Conservation (phyloP, 257 asterid species). For the Datura wrightii region DNA sequence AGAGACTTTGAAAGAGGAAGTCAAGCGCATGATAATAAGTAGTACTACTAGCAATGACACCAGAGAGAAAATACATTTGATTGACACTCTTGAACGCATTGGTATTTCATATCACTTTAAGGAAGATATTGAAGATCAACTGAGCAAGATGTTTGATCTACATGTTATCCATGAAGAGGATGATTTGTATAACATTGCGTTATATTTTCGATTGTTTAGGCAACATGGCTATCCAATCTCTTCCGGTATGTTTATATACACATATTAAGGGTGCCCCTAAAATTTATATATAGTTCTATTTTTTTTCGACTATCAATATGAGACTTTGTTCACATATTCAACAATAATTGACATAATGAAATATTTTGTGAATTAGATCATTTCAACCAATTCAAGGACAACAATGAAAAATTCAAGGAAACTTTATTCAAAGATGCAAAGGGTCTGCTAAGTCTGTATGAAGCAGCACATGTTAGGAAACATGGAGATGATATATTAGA, state of each 20-base stretch:
- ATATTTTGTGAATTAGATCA: not conserved
- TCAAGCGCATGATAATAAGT: constrained; percentile 18
- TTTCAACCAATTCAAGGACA: not conserved
- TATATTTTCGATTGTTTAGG: constrained; percentile 32
- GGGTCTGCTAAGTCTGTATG: not conserved
- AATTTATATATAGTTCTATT: not conserved
- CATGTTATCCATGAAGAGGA: not conserved
- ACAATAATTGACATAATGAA: not conserved
- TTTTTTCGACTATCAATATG: not conserved
- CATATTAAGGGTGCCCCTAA: not conserved
- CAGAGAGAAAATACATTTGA: not conserved
- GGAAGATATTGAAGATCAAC: constrained; percentile 24
- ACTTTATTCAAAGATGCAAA: not conserved
- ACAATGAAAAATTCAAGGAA: not conserved
- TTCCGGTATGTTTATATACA: constrained; percentile 20
- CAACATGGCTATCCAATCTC: constrained; percentile 38
- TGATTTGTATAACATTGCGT: constrained; percentile 11
- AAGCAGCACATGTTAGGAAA: not conserved
- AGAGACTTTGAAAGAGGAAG: constrained; percentile 27
- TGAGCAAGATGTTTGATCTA: not conserved
- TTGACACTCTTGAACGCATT: constrained; percentile 32
- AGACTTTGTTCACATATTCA: not conserved
- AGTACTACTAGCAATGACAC: not conserved
- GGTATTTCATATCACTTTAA: constrained; percentile 33
- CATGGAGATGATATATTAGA: not conserved